Percentiles rank a stretch among this genome's conserved stretches.
phyloP scores from a whole-genome alignment of 352 stramenopile species.

The Globisporangium camurandrum region DNA sequence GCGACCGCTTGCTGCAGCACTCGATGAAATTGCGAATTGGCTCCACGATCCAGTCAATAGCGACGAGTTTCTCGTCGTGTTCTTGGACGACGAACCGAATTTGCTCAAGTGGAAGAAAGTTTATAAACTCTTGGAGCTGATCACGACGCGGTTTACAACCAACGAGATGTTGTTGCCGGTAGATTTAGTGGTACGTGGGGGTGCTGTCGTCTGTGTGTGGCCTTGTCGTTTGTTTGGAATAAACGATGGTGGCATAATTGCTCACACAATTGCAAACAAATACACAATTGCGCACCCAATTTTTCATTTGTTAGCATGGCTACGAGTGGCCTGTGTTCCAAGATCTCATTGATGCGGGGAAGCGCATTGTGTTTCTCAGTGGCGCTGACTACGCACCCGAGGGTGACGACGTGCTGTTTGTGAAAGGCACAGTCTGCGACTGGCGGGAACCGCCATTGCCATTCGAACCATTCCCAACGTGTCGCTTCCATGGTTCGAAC shows the following conservation, averaged over 20 bases:
- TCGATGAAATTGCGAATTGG: constrained; percentile 49
- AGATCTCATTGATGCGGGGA: constrained; percentile 46
- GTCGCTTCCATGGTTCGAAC: constrained; percentile 33
- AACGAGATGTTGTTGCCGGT: constrained; percentile 59
- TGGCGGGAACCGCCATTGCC: constrained; percentile 68
- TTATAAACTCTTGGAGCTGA: constrained; percentile 43
- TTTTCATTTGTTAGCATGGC: no score
- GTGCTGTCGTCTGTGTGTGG: not conserved
- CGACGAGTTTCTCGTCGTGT: constrained; percentile 73
- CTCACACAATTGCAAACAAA: no score
- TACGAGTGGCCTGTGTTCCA: constrained; percentile 58
- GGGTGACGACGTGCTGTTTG: constrained; percentile 65
- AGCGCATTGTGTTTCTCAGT: constrained; percentile 76
- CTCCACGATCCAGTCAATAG: constrained; percentile 44
- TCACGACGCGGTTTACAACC: constrained; percentile 51
- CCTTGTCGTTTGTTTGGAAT: not conserved
- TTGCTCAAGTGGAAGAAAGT: constrained; percentile 81
- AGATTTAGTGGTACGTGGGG: constrained; percentile 37
- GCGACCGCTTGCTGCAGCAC: constrained; percentile 29
- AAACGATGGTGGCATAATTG: no score
- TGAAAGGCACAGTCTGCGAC: constrained; percentile 68
- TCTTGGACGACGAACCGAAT: constrained; percentile 76
- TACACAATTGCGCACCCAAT: no score
- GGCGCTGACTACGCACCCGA: constrained; percentile 56
- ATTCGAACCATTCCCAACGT: constrained; percentile 54